Evolutionary conservation across 495 filamentous ascomycete species (phyloP), one percentile per base, ranked within the genome.

Genomic region (Penicillium arizonense): DNA sequence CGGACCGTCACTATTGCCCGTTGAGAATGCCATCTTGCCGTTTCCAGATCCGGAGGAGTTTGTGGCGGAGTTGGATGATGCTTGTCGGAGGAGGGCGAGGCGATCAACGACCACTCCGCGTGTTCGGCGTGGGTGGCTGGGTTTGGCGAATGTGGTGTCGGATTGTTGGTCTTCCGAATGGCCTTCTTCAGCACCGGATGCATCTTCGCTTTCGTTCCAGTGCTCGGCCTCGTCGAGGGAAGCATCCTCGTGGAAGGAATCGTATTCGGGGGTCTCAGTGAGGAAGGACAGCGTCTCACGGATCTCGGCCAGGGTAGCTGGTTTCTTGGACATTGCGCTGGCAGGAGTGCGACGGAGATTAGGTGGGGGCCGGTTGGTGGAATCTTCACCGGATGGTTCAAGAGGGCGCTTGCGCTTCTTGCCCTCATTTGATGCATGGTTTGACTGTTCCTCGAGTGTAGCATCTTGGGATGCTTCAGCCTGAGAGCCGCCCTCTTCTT

Each of bases 241-340:
- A 3, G 71, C 67, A 47, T 75, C 73, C 24, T 77, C 71, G 36
- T 69, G 68, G 65, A 76, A 77, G 3, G 73, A 77, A 49, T 77
- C 75, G 13, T 82, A 78, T 47, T 86, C 81, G 2, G 81, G 85
- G 37, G 89, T 86, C 50, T 94, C 91, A 20, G 93, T 85, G 8
- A 96, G 77, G 70, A 87, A 87, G 34, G 88, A 91, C 1, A 96
- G 70, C 0, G 87, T 87, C 55, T 90, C 82, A 36, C 89, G 82
- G 64, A 96, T 86, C 57, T 95, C 90, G 32, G 81, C 78, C 11
- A 94, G 70, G n/a, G 82, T 85, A 6, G 84, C 74, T 14, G 83
- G 89, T 68, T 77, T 84, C 70, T 81, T 86, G 46, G 73, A 75
- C 68, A 71, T 77, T 9, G 69, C 77, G 23, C 63, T 63, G 20